A percentile compares a stretch with the other conserved stretches of the same genome.
Evolutionary conservation across 495 filamentous ascomycete genomes (phyloP).

Genomic region (Xanthoparmelia taractica): DNA sequence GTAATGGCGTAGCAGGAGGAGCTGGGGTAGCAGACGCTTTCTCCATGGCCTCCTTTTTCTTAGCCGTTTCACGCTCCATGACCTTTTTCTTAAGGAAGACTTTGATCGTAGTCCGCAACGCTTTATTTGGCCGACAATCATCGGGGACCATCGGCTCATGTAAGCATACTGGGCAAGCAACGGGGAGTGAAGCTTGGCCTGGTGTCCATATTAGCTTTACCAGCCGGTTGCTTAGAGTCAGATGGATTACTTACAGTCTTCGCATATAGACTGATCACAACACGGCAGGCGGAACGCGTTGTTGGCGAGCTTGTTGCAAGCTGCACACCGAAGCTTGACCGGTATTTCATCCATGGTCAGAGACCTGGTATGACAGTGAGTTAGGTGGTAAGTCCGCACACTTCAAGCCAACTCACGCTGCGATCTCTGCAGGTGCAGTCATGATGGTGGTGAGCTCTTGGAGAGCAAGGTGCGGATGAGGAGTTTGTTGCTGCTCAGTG

Average conservation of each 20-base stretch:
- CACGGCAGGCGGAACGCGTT: constrained; percentile 88
- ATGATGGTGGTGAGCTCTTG: constrained; percentile 14
- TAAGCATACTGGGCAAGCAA: constrained; percentile 85
- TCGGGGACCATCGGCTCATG: constrained; percentile 78
- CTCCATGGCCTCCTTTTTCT: constrained; percentile 22
- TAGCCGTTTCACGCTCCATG: constrained; percentile 49
- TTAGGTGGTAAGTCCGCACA: not conserved
- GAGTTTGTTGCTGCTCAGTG: not conserved
- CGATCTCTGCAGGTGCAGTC: constrained; percentile 23
- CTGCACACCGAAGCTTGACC: constrained; percentile 87
- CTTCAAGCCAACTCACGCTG: constrained; percentile 19
- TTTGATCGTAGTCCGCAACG: constrained; percentile 76
- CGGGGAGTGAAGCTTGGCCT: constrained; percentile 72
- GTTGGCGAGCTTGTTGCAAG: constrained; percentile 82
- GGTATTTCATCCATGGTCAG: constrained; percentile 80
- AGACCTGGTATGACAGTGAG: constrained; percentile 44
- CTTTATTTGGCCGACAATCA: constrained; percentile 82
- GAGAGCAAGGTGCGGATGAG: not conserved
- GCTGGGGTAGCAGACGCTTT: constrained; percentile 34
- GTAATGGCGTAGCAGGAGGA: constrained; percentile 24
- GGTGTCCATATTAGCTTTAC: constrained; percentile 25
- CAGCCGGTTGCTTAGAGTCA: not conserved
- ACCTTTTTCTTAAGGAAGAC: constrained; percentile 85
- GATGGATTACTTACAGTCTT: constrained; percentile 59
- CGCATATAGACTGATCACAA: constrained; percentile 92